These are phyloP conservation scores for Suillus clintonianus DNA, from an alignment of 768 basidiomycete species.

Conservation along the genomic window DNA sequence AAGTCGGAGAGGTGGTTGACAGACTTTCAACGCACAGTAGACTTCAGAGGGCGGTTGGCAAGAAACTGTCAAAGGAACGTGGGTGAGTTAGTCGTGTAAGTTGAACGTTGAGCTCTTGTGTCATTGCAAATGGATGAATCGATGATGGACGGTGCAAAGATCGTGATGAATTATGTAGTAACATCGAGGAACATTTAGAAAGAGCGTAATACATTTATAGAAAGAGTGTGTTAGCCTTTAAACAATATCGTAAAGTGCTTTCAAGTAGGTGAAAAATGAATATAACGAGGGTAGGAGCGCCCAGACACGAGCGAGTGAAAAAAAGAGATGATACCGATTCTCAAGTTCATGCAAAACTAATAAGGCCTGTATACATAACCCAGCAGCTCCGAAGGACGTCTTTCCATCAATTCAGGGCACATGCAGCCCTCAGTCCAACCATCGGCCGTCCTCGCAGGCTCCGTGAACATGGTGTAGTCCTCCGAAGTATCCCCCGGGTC, in stretches of 20 bases:
- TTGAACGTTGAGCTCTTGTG: too few relatives aligned
- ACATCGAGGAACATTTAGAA: too few relatives aligned
- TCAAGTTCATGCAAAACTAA: neutral
- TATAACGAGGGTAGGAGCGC: neutral
- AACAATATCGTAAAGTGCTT: neutral
- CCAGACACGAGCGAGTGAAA: neutral
- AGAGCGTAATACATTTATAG: neutral
- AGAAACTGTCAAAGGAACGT: too few relatives aligned
- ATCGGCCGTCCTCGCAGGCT: neutral
- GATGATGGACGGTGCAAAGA: too few relatives aligned
- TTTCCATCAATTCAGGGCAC: neutral
- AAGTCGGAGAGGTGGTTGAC: too few relatives aligned
- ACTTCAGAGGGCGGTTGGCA: too few relatives aligned
- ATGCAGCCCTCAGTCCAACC: neutral
- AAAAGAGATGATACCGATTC: too few relatives aligned
- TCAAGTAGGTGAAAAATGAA: neutral
- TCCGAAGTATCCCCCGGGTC: neutral
- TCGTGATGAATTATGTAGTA: too few relatives aligned
- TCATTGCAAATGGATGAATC: too few relatives aligned
- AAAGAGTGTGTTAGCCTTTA: neutral
- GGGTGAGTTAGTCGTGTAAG: too few relatives aligned
- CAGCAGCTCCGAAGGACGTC: neutral
- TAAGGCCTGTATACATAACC: neutral
- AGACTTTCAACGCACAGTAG: too few relatives aligned
- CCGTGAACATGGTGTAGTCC: neutral